Conservation (phyloP, 768 basidiomycete species). For the Chalciporus piperatus region DNA sequence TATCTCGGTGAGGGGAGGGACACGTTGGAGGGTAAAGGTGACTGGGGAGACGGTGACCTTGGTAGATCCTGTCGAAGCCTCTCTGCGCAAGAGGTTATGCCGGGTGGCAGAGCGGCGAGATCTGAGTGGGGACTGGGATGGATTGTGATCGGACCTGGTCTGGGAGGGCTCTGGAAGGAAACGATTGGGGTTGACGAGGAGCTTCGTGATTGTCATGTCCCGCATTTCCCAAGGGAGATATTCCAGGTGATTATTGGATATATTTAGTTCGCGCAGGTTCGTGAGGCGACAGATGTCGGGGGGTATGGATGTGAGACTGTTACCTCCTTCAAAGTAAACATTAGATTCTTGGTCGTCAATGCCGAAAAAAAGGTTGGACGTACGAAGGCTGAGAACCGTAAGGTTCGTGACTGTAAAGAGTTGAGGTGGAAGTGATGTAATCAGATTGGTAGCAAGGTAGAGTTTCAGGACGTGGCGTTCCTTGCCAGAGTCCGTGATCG, state of each 20-base stretch:
- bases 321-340: slow-evolving; percentile 43
- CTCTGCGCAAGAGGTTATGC: slow-evolving; percentile 7
- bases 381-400: slow-evolving; percentile 63
- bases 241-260: slow-evolving; percentile 54
- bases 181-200: slow-evolving; percentile 58
- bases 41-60: slow-evolving; percentile 20
- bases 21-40: slow-evolving; percentile 16
- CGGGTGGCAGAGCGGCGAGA: slow-evolving; percentile 16
- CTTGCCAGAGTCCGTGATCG: slow-evolving; percentile 33
- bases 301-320: slow-evolving; percentile 54
- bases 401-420: slow-evolving; percentile 56
- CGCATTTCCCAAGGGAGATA: slow-evolving; percentile 67
- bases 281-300: slow-evolving; percentile 57
- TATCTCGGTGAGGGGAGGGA: slow-evolving; percentile 36
- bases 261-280: slow-evolving; percentile 56
- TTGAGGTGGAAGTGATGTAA: slow-evolving; percentile 52
- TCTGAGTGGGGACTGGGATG: background rate
- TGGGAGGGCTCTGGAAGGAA: slow-evolving; percentile 40
- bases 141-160: slow-evolving; percentile 11
- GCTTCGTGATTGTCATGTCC: slow-evolving; percentile 47
- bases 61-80: background rate
- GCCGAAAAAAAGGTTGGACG: slow-evolving; percentile 24
- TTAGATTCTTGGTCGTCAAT: background rate
- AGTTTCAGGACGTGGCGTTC: slow-evolving; percentile 53
- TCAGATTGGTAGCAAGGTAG: slow-evolving; percentile 53